Percentiles rank a stretch among this genome's conserved stretches.
Conservation (phyloP, 75 land plant species). For the Picea glauca region DNA sequence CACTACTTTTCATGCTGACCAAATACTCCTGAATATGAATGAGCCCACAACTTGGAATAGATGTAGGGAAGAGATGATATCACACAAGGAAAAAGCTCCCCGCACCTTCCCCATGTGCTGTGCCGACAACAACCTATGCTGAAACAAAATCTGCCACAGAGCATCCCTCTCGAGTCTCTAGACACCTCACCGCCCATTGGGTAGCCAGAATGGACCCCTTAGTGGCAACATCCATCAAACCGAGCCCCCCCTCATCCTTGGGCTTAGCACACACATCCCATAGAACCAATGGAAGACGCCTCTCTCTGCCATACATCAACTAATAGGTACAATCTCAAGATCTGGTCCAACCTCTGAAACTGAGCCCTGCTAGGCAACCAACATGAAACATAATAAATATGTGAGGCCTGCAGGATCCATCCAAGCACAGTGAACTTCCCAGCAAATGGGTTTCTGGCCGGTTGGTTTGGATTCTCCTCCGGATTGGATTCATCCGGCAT, state of each 20-base stretch:
- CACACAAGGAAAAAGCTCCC: background rate
- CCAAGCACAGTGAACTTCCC: background rate
- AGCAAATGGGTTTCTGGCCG: background rate
- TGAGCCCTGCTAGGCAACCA: background rate
- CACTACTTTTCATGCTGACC: background rate
- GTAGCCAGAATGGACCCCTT: background rate
- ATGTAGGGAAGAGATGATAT: background rate
- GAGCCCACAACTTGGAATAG: background rate
- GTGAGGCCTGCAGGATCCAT: background rate
- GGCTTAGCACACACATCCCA: too few species aligned
- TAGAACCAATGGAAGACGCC: background rate
- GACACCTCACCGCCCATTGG: background rate
- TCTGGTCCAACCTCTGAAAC: background rate
- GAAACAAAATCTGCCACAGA: background rate
- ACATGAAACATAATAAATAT: background rate
- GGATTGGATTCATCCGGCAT: too few species aligned
- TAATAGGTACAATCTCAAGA: background rate
- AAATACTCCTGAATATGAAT: background rate
- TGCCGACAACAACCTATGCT: background rate
- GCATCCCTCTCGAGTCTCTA: background rate
- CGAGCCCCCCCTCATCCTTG: background rate
- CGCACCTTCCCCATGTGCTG: background rate
- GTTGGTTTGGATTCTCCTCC: background rate
- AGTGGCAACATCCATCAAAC: background rate
- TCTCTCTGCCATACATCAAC: background rate